Percentiles rank a stretch among this genome's conserved stretches.
Conservation (phyloP, 2,329 filamentous ascomycete genomes). For the Scolecobasidium constrictum region DNA sequence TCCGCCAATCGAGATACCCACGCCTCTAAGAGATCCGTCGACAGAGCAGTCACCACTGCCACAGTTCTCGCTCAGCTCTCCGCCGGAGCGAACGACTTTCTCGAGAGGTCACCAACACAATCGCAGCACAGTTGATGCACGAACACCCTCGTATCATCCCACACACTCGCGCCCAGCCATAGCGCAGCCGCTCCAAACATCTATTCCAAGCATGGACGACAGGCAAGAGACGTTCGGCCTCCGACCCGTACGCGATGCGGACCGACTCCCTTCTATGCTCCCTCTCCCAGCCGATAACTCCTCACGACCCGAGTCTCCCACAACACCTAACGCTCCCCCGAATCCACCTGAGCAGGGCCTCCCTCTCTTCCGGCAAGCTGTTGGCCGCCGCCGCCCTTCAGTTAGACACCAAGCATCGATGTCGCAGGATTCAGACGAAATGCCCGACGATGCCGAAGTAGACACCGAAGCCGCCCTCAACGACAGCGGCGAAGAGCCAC, state of each 20-base stretch:
- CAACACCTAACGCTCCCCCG: conserved; percentile 64
- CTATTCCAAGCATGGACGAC: conserved; percentile 58
- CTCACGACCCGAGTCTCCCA: conserved; percentile 89
- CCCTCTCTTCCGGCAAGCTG: conserved; percentile 28
- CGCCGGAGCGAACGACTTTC: conserved; percentile 59
- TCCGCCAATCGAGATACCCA: conserved; percentile 74
- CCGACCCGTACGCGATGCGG: conserved; percentile 68
- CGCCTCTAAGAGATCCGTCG: conserved; percentile 35
- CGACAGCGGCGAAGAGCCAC: conserved; percentile 62
- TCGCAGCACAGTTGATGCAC: conserved; percentile 35
- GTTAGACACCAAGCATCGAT: conserved; percentile 81
- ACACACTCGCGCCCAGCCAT: conserved; percentile 35
- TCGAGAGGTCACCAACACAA: conserved; percentile 44
- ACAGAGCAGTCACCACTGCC: background rate
- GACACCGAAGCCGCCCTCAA: conserved; percentile 48
- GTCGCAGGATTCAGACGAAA: conserved; percentile 80
- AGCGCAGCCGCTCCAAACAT: conserved; percentile 56
- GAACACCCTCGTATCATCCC: conserved; percentile 31
- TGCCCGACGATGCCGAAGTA: conserved; percentile 74
- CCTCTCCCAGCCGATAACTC: conserved; percentile 57
- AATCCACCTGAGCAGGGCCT: conserved; percentile 19
- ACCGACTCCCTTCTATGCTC: conserved; percentile 75
- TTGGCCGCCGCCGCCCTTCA: conserved; percentile 56
- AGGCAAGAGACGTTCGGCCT: conserved; percentile 57
- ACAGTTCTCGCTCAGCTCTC: conserved; percentile 53